Conservation (phyloP, 176 grass and related monocot genomes). For the Raddia distichophylla region DNA sequence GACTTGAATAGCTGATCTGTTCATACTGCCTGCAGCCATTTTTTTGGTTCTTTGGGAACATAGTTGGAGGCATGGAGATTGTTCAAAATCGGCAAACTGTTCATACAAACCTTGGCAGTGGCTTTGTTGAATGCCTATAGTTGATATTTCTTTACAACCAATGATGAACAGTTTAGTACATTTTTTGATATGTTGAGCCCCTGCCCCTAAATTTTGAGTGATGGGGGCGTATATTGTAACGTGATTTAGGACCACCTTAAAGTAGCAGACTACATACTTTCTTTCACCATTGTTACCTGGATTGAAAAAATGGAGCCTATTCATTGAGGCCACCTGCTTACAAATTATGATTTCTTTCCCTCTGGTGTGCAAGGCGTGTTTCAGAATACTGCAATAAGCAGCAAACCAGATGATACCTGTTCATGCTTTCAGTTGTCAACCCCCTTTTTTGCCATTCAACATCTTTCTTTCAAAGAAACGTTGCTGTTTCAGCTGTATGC, state of each 20-base stretch:
- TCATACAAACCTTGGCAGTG: slow-evolving; percentile 28
- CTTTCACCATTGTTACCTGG: slow-evolving; percentile 5
- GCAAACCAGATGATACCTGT: neutral
- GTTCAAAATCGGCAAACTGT: slow-evolving; percentile 2
- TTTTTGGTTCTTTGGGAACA: neutral
- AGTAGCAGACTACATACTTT: slow-evolving; percentile 4
- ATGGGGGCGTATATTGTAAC: slow-evolving; percentile 49
- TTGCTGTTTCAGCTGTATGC: too few species aligned
- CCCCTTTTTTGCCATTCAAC: neutral
- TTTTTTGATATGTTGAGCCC: slow-evolving; percentile 2
- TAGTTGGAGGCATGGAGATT: slow-evolving; percentile 32
- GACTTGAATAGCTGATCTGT: slow-evolving; percentile 34
- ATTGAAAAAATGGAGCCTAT: neutral
- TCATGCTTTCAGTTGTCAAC: neutral
- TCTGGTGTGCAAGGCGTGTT: neutral
- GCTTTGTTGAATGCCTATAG: neutral
- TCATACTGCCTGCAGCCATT: slow-evolving; percentile 35
- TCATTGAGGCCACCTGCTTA: neutral
- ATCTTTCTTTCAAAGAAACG: too few species aligned
- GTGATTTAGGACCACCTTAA: slow-evolving; percentile 29
- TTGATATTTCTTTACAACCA: slow-evolving; percentile 15
- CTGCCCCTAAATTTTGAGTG: slow-evolving; percentile 56
- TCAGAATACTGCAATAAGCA: neutral
- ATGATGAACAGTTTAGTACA: slow-evolving; percentile 16
- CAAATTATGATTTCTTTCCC: neutral